Conservation (phyloP, 257 asterid species). For the Solanum pimpinellifolium region DNA sequence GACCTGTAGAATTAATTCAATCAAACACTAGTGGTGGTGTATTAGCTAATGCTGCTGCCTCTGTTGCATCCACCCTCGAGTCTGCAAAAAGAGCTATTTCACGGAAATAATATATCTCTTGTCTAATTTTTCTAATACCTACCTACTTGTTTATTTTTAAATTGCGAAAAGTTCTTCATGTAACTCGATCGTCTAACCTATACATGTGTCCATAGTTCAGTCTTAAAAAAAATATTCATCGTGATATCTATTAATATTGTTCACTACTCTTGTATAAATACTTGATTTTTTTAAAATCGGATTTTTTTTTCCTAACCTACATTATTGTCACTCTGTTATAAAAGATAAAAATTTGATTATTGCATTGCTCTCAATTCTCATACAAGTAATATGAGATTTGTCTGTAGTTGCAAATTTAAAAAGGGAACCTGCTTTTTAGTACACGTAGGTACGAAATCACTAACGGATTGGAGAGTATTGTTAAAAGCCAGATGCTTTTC, state of each 20-base stretch:
- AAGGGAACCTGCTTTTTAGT: background rate
- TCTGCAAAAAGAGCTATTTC: constrained; percentile 51
- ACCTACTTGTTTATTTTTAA: background rate
- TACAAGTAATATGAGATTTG: background rate
- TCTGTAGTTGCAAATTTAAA: background rate
- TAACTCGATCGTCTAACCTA: background rate
- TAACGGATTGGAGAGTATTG: background rate
- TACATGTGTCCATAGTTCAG: background rate
- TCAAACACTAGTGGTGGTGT: constrained; percentile 39
- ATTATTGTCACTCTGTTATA: background rate
- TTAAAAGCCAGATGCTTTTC: background rate
- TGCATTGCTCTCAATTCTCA: background rate
- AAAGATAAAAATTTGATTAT: background rate
- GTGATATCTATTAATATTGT: too few species aligned
- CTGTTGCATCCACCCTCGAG: constrained; percentile 49
- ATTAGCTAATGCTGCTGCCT: constrained; percentile 51
- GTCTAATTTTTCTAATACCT: background rate
- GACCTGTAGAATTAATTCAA: constrained; percentile 24
- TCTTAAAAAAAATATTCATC: background rate
- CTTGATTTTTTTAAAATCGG: too few species aligned
- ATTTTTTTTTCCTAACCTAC: background rate
- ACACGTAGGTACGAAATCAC: background rate
- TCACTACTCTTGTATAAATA: too few species aligned
- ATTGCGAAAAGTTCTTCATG: background rate
- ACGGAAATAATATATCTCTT: constrained; percentile 8